These are phyloP conservation scores for Nadsonia starkeyi-henricii DNA, from an alignment of 1,139 yeast species.

Conservation along the genomic window DNA sequence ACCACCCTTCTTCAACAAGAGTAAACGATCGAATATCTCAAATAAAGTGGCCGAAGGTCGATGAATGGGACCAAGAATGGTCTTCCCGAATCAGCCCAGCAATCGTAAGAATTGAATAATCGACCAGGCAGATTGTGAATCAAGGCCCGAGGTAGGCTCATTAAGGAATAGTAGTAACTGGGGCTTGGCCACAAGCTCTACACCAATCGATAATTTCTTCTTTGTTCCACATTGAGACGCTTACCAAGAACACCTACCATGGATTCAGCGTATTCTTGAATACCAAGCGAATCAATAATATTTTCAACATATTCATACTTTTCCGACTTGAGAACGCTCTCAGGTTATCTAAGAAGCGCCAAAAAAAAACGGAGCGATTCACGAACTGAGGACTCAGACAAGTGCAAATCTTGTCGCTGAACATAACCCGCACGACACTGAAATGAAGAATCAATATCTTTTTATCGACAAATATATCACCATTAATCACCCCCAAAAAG, in stretches of 20 bases:
- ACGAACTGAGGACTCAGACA: constrained; percentile 41
- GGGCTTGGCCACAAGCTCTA: constrained; percentile 44
- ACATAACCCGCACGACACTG: constrained; percentile 49
- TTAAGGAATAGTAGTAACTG: constrained; percentile 38
- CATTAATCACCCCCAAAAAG: constrained; percentile 42
- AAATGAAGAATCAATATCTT: constrained; percentile 35
- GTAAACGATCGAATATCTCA: constrained; percentile 37
- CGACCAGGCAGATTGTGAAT: constrained; percentile 47
- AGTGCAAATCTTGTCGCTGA: constrained; percentile 49
- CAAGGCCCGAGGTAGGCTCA: constrained; percentile 54
- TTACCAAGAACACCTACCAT: constrained; percentile 41
- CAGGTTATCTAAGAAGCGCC: constrained; percentile 42
- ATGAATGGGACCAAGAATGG: constrained; percentile 43
- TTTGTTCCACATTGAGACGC: constrained; percentile 53
- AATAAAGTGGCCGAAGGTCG: constrained; percentile 45
- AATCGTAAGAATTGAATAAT: constrained; percentile 37
- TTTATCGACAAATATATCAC: constrained; percentile 50
- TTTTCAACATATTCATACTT: constrained; percentile 42
- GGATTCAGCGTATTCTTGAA: constrained; percentile 49
- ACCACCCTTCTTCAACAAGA: constrained; percentile 41
- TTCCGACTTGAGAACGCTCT: constrained; percentile 31
- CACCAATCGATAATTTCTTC: constrained; percentile 54
- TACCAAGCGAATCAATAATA: constrained; percentile 38
- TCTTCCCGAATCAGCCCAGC: constrained; percentile 41
- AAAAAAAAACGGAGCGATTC: constrained; percentile 46